Evolutionary conservation across 306 rosid species (phyloP), one percentile per base, ranked within the genome.

Genomic region (Fragaria iinumae): DNA sequence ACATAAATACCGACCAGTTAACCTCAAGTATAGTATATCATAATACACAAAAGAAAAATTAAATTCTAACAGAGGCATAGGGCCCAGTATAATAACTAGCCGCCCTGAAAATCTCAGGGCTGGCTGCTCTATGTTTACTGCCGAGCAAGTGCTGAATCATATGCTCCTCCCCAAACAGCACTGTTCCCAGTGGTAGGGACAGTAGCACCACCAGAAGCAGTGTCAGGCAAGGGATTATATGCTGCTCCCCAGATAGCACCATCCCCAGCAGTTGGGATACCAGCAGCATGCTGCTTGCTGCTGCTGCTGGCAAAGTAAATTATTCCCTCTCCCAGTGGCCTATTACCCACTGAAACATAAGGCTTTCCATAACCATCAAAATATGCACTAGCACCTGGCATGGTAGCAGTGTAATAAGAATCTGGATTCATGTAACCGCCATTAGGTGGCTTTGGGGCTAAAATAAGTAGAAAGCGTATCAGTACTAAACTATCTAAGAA

Each of bases 301-400:
- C n/a, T n/a, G 44, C 87, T 82, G 44, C 83, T 78, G 71, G 83
- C 88, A 71, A 86, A 72, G 1, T 79, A 78, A 44, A 62, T 70
- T 74, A 62, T 6, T 62, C 81, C 80, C 79, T 85, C 88, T 79
- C 87, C 90, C 44, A 73, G 76, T 50, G 86, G 89, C 72, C 88
- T 80, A 79, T 41, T 55, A 73, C 73, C 81, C 69, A 69, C 77
- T 57, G 81, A 79, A 81, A 71, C 82, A 57, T 82, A 86, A 82
- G 80, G 57, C 84, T 87, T 83, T 55, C 88, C 90, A 47, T 84
- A 88, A 79, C 74, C 79, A 70, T 89, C 91, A 41, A 64, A 2
- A 78, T 73, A 84, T 41, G 84, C 47, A n/a, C 87, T 80, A 23
- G 57, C 71, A 71, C 86, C 81, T 44, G 69, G 81, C 78, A 75